Percentiles rank a stretch among this genome's conserved stretches.
phyloP scores from a whole-genome alignment of 2,329 filamentous ascomycete genomes.

The Colletotrichum navitas region DNA sequence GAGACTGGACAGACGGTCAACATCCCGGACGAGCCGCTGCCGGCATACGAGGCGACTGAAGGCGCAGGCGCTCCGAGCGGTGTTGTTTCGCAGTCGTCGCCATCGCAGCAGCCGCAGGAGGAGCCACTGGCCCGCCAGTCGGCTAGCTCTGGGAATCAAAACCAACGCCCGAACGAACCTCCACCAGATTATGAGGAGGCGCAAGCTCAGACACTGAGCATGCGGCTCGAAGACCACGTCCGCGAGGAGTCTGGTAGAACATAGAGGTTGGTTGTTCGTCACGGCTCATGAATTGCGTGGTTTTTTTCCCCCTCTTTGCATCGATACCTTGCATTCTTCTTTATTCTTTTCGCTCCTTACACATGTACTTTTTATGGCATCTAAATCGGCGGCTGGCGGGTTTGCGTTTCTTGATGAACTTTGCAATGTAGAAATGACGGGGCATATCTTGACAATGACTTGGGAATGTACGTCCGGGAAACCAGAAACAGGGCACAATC shows the following conservation, averaged over 20 bases:
- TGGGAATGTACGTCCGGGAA: background rate
- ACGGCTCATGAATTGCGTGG: conserved; percentile 31
- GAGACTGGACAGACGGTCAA: conserved; percentile 74
- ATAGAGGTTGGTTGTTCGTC: conserved; percentile 43
- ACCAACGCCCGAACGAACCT: conserved; percentile 74
- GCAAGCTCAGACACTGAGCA: conserved; percentile 76
- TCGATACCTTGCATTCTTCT: conserved; percentile 34
- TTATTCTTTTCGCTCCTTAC: conserved; percentile 21
- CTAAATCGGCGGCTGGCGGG: conserved; percentile 35
- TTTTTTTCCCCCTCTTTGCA: background rate
- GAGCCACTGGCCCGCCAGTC: conserved; percentile 50
- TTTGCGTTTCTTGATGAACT: conserved; percentile 32
- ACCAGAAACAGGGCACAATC: conserved; percentile 2
- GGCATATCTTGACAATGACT: conserved; percentile 9
- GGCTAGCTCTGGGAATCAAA: conserved; percentile 54
- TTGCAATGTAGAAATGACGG: conserved; percentile 31
- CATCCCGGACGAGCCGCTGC: conserved; percentile 87
- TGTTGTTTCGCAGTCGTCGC: conserved; percentile 47
- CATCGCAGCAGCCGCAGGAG: conserved; percentile 9
- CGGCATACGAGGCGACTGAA: conserved; percentile 80
- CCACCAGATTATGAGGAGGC: conserved; percentile 94
- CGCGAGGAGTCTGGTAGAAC: conserved; percentile 78
- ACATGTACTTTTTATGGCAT: conserved; percentile 40
- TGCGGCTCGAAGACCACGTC: conserved; percentile 75
- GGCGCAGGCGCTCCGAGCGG: conserved; percentile 49